Percentiles rank a stretch among this genome's conserved stretches.
Evolutionary conservation across 1,139 yeast species (phyloP).

Genomic region (Magnusiomyces magnusii): DNA sequence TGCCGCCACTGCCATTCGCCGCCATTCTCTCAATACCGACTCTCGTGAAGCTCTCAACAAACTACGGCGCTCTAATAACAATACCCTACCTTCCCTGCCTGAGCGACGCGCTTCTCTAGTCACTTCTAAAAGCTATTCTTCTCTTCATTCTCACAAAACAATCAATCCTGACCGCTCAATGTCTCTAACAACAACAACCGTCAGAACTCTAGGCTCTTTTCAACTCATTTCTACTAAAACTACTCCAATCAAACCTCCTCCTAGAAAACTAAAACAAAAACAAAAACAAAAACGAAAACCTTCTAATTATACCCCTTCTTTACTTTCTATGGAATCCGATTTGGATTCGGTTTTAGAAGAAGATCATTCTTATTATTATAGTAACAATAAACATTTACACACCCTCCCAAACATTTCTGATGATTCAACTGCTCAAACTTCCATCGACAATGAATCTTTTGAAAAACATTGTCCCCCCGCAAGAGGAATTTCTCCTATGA

Average conservation of each 20-base stretch:
- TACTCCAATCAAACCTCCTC: conserved; percentile 20
- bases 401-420: not conserved
- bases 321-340: conserved; percentile 31
- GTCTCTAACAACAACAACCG: conserved; percentile 36
- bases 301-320: conserved; percentile 22
- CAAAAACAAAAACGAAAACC: not conserved
- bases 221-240: conserved; percentile 33
- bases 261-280: conserved; percentile 1
- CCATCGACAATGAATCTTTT: conserved; percentile 6
- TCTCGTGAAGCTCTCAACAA: not conserved
- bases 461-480: conserved; percentile 24
- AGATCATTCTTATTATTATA: not conserved
- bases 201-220: conserved; percentile 34
- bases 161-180: conserved; percentile 30
- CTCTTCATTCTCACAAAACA: not conserved
- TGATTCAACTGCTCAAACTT: conserved; percentile 7
- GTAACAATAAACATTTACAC: not conserved
- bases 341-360: conserved; percentile 32
- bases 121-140: not conserved
- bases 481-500: conserved; percentile 28
- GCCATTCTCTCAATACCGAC: conserved; percentile 30
- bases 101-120: not conserved
- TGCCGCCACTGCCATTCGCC: conserved; percentile 34
- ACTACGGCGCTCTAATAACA: not conserved
- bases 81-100: not conserved